These are phyloP conservation scores for Citrus glauca DNA, from an alignment of 345 rosid species.

Conservation along the genomic window DNA sequence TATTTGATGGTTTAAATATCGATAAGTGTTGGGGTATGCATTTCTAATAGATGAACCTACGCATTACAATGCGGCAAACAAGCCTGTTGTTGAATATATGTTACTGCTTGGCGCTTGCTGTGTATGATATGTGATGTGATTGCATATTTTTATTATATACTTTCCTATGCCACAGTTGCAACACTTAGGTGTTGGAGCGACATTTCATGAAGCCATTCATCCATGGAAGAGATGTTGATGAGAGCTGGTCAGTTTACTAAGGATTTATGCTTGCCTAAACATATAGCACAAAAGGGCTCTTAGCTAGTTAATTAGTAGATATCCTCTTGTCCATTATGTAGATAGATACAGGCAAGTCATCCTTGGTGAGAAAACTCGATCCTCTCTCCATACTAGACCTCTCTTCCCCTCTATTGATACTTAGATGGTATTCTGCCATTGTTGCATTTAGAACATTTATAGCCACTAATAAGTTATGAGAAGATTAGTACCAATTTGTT, in stretches of 20 bases:
- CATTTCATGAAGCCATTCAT: background rate
- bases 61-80: background rate
- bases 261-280: background rate
- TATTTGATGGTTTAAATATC: background rate
- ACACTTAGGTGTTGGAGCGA: background rate
- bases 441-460: no score
- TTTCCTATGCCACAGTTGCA: background rate
- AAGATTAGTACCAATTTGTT: no score
- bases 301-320: background rate
- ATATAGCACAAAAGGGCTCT: background rate
- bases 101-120: background rate
- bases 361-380: background rate
- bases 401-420: background rate
- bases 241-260: background rate
- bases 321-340: no score
- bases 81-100: background rate
- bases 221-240: background rate
- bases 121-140: background rate
- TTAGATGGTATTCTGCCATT: no score
- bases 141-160: background rate
- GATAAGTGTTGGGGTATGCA: background rate
- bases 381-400: background rate
- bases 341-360: background rate
- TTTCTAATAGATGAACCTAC: background rate
- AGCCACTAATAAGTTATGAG: no score